Conservation (phyloP, 768 basidiomycete genomes). For the Dacryopinax spathularia region DNA sequence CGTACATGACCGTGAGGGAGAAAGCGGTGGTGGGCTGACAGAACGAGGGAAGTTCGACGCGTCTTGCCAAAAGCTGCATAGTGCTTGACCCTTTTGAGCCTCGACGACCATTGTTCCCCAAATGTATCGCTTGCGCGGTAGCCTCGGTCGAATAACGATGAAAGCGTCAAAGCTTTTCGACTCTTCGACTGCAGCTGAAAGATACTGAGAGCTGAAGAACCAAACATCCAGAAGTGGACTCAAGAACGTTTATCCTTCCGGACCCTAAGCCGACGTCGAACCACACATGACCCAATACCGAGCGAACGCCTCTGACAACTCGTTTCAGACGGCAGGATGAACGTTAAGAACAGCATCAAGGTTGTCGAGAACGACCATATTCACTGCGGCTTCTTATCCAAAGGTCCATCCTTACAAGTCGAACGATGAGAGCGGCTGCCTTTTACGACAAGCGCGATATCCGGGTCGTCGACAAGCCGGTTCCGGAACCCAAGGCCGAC, state of each 20-base stretch:
- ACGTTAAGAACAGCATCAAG: neutral
- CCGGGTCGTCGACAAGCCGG: slow-evolving; percentile 4
- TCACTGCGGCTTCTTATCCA: neutral
- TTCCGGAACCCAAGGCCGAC: slow-evolving; percentile 23
- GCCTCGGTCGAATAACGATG: neutral
- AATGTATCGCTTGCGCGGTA: neutral
- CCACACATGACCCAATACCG: slow-evolving; percentile 4
- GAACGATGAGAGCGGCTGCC: slow-evolving; percentile 4
- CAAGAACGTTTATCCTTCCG: neutral
- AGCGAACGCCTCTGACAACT: neutral
- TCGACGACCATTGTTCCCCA: neutral
- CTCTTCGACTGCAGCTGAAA: slow-evolving; percentile 3
- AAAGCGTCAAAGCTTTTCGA: neutral
- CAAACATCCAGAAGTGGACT: neutral
- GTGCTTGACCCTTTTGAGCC: neutral
- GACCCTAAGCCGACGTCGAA: neutral
- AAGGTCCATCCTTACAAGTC: neutral
- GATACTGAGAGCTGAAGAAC: neutral
- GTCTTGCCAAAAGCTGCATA: neutral
- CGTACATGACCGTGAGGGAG: neutral
- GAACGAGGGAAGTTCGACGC: neutral
- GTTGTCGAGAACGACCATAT: neutral
- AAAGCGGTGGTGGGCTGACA: neutral
- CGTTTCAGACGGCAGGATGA: neutral
- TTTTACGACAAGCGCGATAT: slow-evolving; percentile 4